Evolutionary conservation across 2,329 filamentous ascomycete genomes (phyloP).

Genomic region (Venturia oleaginea): DNA sequence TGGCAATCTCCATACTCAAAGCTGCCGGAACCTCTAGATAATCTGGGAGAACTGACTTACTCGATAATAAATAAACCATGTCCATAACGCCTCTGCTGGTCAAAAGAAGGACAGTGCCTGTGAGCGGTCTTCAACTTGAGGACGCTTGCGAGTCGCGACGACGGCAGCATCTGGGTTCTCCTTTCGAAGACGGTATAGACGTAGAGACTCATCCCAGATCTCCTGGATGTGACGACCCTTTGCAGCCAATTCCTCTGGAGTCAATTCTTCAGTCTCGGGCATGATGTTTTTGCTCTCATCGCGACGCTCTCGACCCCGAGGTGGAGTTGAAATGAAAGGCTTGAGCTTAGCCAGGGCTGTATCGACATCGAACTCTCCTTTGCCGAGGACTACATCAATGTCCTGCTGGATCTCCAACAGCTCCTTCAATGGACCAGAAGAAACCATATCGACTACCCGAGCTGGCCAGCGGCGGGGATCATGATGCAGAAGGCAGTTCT

Average conservation of each 20-base stretch:
- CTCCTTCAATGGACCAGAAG: neutral
- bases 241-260: neutral
- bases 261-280: neutral
- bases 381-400: neutral
- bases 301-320: neutral
- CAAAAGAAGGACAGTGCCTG: neutral
- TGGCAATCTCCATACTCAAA: neutral
- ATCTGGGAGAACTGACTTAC: neutral
- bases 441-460: neutral
- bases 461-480: neutral
- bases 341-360: neutral
- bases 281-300: neutral
- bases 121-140: neutral
- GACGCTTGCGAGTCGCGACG: neutral
- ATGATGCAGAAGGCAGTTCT: neutral
- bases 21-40: neutral
- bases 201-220: neutral
- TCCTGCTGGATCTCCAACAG: neutral
- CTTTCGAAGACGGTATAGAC: neutral
- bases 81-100: neutral
- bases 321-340: neutral
- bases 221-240: constrained; percentile 3
- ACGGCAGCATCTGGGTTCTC: neutral
- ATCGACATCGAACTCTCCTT: neutral
- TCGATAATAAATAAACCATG: neutral